Evolutionary conservation across 2,329 filamentous ascomycete species (phyloP).

Genomic region (Tetracladium maxilliforme): DNA sequence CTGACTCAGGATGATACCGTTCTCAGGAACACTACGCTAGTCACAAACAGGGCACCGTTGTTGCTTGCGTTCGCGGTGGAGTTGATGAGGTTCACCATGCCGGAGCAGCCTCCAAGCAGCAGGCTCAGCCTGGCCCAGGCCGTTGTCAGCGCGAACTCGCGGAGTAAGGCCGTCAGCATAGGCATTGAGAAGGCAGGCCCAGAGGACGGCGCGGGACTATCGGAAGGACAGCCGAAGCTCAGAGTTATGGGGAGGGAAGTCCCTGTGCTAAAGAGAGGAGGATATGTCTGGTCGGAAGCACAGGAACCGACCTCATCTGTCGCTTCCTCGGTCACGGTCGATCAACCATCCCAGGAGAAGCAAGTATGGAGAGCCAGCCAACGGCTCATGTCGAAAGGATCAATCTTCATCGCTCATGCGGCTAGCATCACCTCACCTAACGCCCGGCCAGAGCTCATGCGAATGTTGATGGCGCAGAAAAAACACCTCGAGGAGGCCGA

Average conservation of each 20-base stretch:
- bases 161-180: constrained; percentile 59
- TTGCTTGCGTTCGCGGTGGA: constrained; percentile 68
- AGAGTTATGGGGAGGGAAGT: constrained; percentile 61
- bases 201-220: constrained; percentile 53
- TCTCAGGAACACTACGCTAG: constrained; percentile 40
- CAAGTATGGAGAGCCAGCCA: too few relatives aligned
- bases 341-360: too few relatives aligned
- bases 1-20: constrained; percentile 39
- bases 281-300: constrained; percentile 48
- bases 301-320: too few relatives aligned
- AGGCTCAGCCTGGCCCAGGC: constrained; percentile 71
- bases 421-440: too few relatives aligned
- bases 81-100: constrained; percentile 67
- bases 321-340: too few relatives aligned
- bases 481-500: constrained; percentile 31
- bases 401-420: too few relatives aligned
- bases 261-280: constrained; percentile 61
- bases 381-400: too few relatives aligned
- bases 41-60: constrained; percentile 71
- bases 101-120: constrained; percentile 73
- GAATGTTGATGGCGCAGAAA: too few relatives aligned
- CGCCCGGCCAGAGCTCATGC: too few relatives aligned
- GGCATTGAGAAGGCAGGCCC: constrained; percentile 63
- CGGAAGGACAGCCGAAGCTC: constrained; percentile 61
- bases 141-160: constrained; percentile 68